These are phyloP conservation scores for Akanthomyces uredinophilus DNA, from an alignment of 2,329 filamentous ascomycete species.

Conservation along the genomic window DNA sequence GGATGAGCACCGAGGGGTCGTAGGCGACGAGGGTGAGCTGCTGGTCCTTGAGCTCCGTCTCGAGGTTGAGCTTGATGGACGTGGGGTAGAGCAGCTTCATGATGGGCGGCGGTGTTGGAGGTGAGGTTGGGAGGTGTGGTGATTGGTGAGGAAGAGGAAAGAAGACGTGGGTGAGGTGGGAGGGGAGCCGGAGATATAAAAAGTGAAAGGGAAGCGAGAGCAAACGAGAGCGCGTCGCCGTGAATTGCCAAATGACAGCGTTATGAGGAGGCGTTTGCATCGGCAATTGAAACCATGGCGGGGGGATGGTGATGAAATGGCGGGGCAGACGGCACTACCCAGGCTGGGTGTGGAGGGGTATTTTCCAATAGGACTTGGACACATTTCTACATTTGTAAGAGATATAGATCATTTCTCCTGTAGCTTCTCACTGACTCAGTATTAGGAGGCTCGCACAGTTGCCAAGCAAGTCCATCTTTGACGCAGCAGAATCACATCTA, in stretches of 20 bases:
- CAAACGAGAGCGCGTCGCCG: not conserved
- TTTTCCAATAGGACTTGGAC: too few relatives aligned
- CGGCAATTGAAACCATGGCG: slow-evolving; percentile 10
- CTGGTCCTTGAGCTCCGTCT: slow-evolving; percentile 17
- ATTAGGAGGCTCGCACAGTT: too few relatives aligned
- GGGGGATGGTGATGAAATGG: not conserved
- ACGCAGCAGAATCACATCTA: too few relatives aligned
- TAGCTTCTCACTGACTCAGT: too few relatives aligned
- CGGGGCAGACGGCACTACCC: slow-evolving; percentile 1
- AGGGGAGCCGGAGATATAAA: not conserved
- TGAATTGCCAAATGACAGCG: not conserved
- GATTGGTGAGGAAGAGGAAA: not conserved
- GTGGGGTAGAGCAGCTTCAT: slow-evolving; percentile 66
- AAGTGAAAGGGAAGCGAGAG: not conserved
- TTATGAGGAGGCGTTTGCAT: not conserved
- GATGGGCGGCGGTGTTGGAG: slow-evolving; percentile 18
- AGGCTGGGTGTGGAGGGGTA: not conserved
- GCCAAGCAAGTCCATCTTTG: too few relatives aligned
- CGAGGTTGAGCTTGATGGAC: slow-evolving; percentile 52
- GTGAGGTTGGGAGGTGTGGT: not conserved
- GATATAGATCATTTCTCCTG: too few relatives aligned
- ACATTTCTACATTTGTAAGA: too few relatives aligned
- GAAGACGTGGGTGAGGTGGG: not conserved
- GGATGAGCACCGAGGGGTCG: slow-evolving; percentile 51
- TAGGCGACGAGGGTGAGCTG: slow-evolving; percentile 31